These are phyloP conservation scores for Thecamonas trahens DNA, from an alignment of 78 protist genomes.

Conservation along the genomic window DNA sequence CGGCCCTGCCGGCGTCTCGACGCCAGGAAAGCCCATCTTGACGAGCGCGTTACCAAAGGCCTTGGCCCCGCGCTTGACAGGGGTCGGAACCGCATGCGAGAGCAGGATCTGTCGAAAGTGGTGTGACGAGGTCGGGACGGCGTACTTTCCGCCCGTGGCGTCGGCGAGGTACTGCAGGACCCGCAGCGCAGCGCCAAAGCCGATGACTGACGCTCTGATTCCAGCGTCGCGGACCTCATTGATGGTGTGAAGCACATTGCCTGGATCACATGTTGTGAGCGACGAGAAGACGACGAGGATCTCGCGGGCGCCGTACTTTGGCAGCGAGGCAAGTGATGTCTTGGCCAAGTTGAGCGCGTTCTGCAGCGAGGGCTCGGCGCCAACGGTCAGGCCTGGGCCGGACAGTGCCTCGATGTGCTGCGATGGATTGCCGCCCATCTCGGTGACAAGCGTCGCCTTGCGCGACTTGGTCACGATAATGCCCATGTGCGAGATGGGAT, in stretches of 20 bases:
- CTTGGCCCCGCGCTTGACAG: constrained; percentile 21
- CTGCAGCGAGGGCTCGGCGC: constrained; percentile 73
- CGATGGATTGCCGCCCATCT: constrained; percentile 37
- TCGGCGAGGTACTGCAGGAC: constrained; percentile 27
- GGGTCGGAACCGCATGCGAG: constrained; percentile 53
- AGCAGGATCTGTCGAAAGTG: constrained; percentile 39
- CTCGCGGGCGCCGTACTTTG: constrained; percentile 59
- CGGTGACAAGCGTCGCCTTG: constrained; percentile 51
- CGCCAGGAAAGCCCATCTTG: constrained; percentile 66
- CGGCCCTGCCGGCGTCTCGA: no score
- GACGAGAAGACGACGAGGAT: constrained; percentile 24
- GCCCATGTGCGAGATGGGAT: constrained; percentile 71
- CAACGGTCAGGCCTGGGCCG: constrained; percentile 9
- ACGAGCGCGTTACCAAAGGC: constrained; percentile 23
- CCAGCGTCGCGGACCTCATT: constrained; percentile 8
- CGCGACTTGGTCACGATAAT: constrained; percentile 47
- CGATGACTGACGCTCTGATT: constrained; percentile 45
- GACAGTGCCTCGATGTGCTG: not conserved
- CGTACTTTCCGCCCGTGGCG: constrained; percentile 44
- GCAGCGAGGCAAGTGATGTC: constrained; percentile 35
- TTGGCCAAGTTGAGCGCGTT: constrained; percentile 58
- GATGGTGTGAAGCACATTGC: constrained; percentile 46
- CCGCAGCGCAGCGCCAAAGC: constrained; percentile 48
- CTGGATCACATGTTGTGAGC: constrained; percentile 72
- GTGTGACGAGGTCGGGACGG: constrained; percentile 26